phyloP scores from a whole-genome alignment of 306 rosid species.

The Delonix regia region DNA sequence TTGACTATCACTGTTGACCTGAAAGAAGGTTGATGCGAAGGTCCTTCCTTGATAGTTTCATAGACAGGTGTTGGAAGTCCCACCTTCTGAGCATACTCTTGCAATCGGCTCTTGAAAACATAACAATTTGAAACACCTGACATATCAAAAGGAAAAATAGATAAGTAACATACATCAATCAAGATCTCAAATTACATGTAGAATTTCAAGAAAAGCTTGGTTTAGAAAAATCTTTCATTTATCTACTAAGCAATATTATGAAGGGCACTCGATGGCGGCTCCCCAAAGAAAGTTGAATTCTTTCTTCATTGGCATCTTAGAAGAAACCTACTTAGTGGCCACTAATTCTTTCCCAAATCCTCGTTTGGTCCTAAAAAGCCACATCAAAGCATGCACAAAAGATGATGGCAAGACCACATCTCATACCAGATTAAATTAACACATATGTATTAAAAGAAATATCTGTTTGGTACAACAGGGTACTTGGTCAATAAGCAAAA shows the following conservation, averaged over 20 bases:
- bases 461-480: not conserved
- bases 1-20: slow-evolving; percentile 73
- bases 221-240: not conserved
- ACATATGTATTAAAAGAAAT: not conserved
- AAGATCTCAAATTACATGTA: slow-evolving; percentile 4
- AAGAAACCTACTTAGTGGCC: slow-evolving; percentile 14
- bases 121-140: slow-evolving; percentile 92
- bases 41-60: slow-evolving; percentile 91
- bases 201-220: not conserved
- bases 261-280: not conserved
- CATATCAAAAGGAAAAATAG: slow-evolving; percentile 10
- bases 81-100: slow-evolving; percentile 89
- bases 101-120: slow-evolving; percentile 87
- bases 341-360: not conserved
- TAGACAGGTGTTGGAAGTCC: slow-evolving; percentile 86
- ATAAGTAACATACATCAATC: not conserved
- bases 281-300: not conserved
- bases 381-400: not conserved
- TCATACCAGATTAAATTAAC: not conserved
- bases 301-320: not conserved
- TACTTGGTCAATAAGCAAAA: not conserved
- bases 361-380: not conserved
- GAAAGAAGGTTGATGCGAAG: slow-evolving; percentile 88
- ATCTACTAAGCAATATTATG: not conserved
- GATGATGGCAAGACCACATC: not conserved